phyloP scores from a whole-genome alignment of 345 rosid genomes.

The Brassica carinata region DNA sequence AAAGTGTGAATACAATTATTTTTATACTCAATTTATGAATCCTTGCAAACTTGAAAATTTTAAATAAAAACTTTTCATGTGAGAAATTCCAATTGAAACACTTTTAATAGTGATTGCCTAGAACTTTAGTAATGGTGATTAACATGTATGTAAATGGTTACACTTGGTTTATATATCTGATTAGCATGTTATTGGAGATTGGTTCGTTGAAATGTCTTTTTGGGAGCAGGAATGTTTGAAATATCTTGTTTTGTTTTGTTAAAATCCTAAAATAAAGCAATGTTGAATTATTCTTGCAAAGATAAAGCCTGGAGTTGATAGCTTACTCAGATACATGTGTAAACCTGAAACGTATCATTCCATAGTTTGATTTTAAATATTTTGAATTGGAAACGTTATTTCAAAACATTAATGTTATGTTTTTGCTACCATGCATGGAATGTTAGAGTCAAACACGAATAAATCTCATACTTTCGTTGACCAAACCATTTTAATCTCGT shows the following conservation, averaged over 20 bases:
- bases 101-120: neutral
- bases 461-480: no score
- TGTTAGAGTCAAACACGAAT: no score
- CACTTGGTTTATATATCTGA: neutral
- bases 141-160: neutral
- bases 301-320: neutral
- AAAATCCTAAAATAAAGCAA: neutral
- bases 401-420: neutral
- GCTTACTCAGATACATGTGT: constrained; percentile 1
- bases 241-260: neutral
- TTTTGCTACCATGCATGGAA: no score
- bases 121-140: neutral
- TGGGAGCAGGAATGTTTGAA: constrained; percentile 9
- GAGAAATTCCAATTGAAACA: no score
- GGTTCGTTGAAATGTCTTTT: neutral
- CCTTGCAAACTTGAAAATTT: no score
- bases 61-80: no score
- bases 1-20: no score
- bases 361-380: neutral
- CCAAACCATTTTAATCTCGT: no score
- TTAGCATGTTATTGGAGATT: neutral
- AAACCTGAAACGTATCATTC: constrained; percentile 28
- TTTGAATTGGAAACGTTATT: constrained; percentile 1
- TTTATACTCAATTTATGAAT: no score
- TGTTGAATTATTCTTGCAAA: constrained; percentile 11